Conservation (phyloP, 495 filamentous ascomycete genomes). For the Tuber indicum region DNA sequence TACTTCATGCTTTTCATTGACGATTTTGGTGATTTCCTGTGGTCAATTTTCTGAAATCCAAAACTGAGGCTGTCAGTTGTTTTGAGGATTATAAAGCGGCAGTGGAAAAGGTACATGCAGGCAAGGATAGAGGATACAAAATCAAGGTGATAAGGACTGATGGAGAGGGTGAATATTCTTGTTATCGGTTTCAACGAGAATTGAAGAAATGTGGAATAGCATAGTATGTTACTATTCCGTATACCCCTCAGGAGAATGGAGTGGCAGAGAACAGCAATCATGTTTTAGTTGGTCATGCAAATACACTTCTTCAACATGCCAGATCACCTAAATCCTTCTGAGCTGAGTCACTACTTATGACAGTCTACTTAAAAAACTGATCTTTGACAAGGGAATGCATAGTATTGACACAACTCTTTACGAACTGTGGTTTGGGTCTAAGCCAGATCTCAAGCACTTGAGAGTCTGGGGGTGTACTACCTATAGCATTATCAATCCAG, state of each 20-base stretch:
- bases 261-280: background rate
- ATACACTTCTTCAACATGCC: too few relatives aligned
- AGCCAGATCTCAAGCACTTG: too few relatives aligned
- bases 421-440: too few relatives aligned
- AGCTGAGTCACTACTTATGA: background rate
- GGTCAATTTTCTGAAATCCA: background rate
- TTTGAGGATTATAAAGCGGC: background rate
- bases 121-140: background rate
- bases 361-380: background rate
- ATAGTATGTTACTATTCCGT: background rate
- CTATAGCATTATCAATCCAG: too few relatives aligned
- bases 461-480: too few relatives aligned
- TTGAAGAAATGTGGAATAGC: background rate
- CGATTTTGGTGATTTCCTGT: background rate
- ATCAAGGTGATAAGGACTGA: background rate
- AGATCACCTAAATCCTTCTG: too few relatives aligned
- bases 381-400: background rate
- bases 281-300: too few relatives aligned
- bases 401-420: background rate
- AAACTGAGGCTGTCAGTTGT: accelerated
- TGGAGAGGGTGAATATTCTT: background rate
- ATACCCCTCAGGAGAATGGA: background rate
- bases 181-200: background rate
- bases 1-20: too few relatives aligned
- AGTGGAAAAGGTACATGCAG: background rate